Percentiles rank a stretch among this genome's conserved stretches.
Evolutionary conservation across 2,329 filamentous ascomycete genomes (phyloP).

Genomic region (Alternaria alternata): DNA sequence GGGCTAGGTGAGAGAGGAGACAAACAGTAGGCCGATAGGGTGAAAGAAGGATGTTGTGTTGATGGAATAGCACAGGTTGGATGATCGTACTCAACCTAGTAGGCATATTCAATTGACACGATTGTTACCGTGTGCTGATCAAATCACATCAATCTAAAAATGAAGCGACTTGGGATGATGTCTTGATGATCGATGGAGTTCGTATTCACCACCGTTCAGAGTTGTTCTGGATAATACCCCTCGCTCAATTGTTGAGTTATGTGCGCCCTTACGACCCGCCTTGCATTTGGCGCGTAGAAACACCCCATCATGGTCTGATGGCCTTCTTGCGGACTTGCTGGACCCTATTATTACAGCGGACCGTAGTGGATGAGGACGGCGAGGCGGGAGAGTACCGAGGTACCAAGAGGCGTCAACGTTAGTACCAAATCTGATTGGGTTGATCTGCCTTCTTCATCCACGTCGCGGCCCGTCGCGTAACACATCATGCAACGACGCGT

Average conservation of each 20-base stretch:
- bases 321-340: neutral
- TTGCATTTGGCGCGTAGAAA: neutral
- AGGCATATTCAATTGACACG: neutral
- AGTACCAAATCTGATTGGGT: neutral
- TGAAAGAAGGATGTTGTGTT: neutral
- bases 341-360: conserved; percentile 1
- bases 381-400: neutral
- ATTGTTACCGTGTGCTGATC: neutral
- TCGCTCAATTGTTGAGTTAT: neutral
- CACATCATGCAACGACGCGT: neutral
- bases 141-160: neutral
- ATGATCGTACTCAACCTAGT: neutral
- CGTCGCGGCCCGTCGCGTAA: conserved; percentile 7
- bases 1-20: conserved; percentile 32
- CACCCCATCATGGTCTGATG: neutral
- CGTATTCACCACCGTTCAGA: neutral
- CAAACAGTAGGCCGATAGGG: conserved; percentile 9
- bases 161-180: neutral
- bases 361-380: neutral
- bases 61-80: neutral
- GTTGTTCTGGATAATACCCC: neutral
- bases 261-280: neutral
- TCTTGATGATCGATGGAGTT: neutral
- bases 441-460: neutral
- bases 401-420: neutral